A percentile compares a stretch with the other conserved stretches of the same genome.
Evolutionary conservation across 441 rosid genomes (phyloP).

Genomic region (Pelargonium myrrhifolium): DNA sequence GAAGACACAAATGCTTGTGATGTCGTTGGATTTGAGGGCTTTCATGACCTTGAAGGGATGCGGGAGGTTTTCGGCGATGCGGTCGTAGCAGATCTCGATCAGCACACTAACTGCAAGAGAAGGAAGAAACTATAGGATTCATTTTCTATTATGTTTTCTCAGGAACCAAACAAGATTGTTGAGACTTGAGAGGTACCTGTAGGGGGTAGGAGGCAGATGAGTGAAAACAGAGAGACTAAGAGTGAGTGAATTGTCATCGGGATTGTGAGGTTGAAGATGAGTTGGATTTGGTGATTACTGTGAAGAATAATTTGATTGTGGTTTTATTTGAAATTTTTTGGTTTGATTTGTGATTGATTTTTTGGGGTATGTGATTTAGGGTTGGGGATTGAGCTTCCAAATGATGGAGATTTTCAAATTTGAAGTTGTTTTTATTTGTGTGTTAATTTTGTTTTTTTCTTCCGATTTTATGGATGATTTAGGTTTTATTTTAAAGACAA

Average conservation of each 20-base stretch:
- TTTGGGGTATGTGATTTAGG: too few relatives aligned
- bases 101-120: conserved; percentile 24
- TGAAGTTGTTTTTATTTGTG: too few relatives aligned
- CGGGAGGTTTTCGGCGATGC: conserved; percentile 33
- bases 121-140: background rate
- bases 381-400: too few relatives aligned
- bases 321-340: background rate
- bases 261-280: background rate
- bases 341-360: background rate
- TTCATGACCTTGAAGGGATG: conserved; percentile 15
- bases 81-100: conserved; percentile 34
- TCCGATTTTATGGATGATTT: too few relatives aligned
- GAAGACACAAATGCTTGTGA: conserved; percentile 30
- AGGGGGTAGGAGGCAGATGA: background rate
- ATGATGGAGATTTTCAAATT: too few relatives aligned
- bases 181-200: background rate
- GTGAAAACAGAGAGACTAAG: background rate
- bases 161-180: background rate
- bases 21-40: conserved; percentile 28
- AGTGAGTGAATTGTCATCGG: background rate
- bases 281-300: background rate
- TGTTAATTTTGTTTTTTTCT: too few relatives aligned
- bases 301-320: background rate
- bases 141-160: background rate
- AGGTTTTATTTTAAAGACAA: too few relatives aligned